Evolutionary conservation across 2,329 filamentous ascomycete species (phyloP).

Genomic region (Trichophyton schoenleinii): DNA sequence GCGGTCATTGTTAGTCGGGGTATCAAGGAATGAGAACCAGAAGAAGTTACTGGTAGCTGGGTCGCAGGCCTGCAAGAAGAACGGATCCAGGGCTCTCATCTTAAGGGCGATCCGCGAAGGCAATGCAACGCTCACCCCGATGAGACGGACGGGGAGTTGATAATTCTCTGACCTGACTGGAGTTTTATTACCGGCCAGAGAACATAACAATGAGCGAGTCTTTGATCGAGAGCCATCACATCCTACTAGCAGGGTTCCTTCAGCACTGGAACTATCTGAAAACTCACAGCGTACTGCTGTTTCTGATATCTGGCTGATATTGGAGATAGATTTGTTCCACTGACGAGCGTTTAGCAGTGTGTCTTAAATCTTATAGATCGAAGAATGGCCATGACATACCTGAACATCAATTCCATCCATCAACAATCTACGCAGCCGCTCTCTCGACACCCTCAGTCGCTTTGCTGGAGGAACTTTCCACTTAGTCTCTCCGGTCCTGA

Average conservation of each 20-base stretch:
- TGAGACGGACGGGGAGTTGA: constrained; percentile 37
- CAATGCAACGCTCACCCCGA: constrained; percentile 37
- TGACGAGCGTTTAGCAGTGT: constrained; percentile 12
- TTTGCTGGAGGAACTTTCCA: constrained; percentile 35
- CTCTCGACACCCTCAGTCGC: constrained; percentile 38
- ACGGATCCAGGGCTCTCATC: constrained; percentile 39
- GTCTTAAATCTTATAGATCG: not conserved
- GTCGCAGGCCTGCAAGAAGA: constrained; percentile 44
- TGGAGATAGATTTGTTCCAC: constrained; percentile 31
- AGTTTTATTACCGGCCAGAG: constrained; percentile 5
- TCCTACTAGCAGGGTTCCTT: constrained; percentile 37
- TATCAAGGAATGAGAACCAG: constrained; percentile 35
- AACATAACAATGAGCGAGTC: constrained; percentile 26
- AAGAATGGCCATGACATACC: constrained; percentile 19
- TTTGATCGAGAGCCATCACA: constrained; percentile 41
- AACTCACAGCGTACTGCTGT: constrained; percentile 35
- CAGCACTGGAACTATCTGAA: constrained; percentile 33
- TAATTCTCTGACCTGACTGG: constrained; percentile 19
- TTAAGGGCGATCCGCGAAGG: constrained; percentile 31
- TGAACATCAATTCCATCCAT: constrained; percentile 37
- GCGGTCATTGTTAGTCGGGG: constrained; percentile 22
- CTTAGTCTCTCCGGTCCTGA: constrained; percentile 38
- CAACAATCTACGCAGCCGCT: constrained; percentile 36
- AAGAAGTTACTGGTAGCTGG: constrained; percentile 41
- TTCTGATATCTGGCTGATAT: constrained; percentile 14